Evolutionary conservation across 768 basidiomycete species (phyloP).

Genomic region (Neoboletus magnificus): DNA sequence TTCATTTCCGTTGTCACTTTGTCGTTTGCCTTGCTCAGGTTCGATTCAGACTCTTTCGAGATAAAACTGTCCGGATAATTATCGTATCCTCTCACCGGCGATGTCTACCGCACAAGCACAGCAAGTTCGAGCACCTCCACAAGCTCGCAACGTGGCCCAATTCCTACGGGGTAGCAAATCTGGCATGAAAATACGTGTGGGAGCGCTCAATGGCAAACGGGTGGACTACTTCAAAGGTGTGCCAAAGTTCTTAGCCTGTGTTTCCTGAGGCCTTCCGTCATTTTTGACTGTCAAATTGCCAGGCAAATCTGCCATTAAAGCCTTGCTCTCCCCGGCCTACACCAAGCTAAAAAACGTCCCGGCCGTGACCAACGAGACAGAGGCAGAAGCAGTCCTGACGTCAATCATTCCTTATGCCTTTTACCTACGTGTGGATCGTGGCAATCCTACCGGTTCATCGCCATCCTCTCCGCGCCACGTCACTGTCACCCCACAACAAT

Average conservation of each 20-base stretch:
- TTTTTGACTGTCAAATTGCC: background rate
- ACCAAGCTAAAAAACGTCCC: constrained; percentile 80
- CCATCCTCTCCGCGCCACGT: constrained; percentile 71
- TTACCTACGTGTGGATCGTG: constrained; percentile 88
- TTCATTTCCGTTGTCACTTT: background rate
- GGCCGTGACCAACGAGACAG: constrained; percentile 67
- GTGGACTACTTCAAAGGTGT: constrained; percentile 98
- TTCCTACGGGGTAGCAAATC: constrained; percentile 84
- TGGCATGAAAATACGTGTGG: constrained; percentile 85
- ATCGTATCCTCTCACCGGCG: background rate
- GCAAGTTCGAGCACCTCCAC: constrained; percentile 74
- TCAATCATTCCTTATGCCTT: constrained; percentile 81
- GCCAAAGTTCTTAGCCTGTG: constrained; percentile 4
- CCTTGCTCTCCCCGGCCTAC: constrained; percentile 89
- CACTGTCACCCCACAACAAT: constrained; percentile 71
- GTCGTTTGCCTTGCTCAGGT: background rate
- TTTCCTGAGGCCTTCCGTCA: background rate
- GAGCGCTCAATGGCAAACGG: constrained; percentile 90
- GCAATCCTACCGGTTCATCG: constrained; percentile 45
- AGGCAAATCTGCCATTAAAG: constrained; percentile 94
- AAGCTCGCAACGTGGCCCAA: constrained; percentile 77
- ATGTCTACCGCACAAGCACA: constrained; percentile 56
- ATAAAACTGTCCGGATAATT: background rate
- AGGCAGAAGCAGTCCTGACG: constrained; percentile 66
- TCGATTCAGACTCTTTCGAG: background rate